Base-by-base conservation (phyloP, 2,329 filamentous ascomycete species). In the Shiraia bambusicola region DNA sequence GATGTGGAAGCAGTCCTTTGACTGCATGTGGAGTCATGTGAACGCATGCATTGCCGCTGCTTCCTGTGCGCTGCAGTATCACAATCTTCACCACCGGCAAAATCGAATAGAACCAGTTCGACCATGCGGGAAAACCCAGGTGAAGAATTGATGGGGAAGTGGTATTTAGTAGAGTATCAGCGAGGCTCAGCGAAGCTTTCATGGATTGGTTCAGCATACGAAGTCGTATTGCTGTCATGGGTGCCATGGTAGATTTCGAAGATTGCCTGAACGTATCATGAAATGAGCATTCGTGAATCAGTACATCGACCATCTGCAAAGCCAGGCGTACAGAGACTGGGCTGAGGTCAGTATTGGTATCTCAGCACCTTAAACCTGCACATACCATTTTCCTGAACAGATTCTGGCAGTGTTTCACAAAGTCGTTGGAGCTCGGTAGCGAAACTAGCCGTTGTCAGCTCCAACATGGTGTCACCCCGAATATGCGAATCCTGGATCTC, bases 81-180 rank as follows among this genome's bases (percentile, higher is more conserved):
- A 53, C 47, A 1, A 56, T 32, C 17, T 58, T 59, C 30, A 55
- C 52, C 6, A 46, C 47, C 4, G 58, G 30, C n/a, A 59, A 44
- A 4, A 45, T 47, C 12, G 52, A 45, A 17, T 56, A 59, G 39
- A 58, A 56, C 56, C 50, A 59, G n/a, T 42, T 47, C 2, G 45
- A 43, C 56, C 49, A 59, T 2, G 37, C 28, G 2, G 45, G 43
- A 16, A 54, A 54, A 13, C 47, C 28, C 16, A 56, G 42, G 10
- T 50, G 34, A 30, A 52, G 45, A 6, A 55, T 39, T 3, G 38
- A 43, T 10, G 27, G n/a, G 10, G 50, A 17, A 0, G 43, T 37
- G 7, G 37, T 37, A 2, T 24, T 31, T 10, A 54, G 28, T 1
- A 59, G 16, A 2, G 34, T 47, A 6, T 37, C 40, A n/a, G 54